Conservation (phyloP, 176 grass and related monocot species). For the Triticum turgidum region DNA sequence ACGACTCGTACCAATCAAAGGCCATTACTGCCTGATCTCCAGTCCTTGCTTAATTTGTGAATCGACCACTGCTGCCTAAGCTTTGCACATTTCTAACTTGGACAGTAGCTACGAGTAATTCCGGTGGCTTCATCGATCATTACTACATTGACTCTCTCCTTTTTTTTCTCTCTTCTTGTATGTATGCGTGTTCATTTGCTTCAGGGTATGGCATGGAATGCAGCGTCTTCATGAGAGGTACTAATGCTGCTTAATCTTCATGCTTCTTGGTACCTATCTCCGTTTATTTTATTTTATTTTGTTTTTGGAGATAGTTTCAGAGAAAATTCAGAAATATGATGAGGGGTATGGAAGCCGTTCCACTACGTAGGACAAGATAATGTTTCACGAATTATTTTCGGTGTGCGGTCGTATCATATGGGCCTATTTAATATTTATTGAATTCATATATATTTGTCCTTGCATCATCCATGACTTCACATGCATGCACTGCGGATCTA, state of each 20-base stretch:
- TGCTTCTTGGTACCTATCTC: neutral
- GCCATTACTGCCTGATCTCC: neutral
- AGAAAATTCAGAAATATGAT: neutral
- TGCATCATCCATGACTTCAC: conserved; percentile 29
- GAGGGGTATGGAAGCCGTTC: neutral
- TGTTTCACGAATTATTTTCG: neutral
- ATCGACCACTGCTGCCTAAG: neutral
- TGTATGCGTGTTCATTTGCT: neutral
- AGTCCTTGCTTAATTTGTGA: neutral
- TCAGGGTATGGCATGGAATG: conserved; percentile 96
- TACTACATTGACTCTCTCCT: neutral
- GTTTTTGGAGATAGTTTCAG: neutral
- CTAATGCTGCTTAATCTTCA: neutral
- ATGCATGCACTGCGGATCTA: neutral
- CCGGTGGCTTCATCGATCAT: neutral
- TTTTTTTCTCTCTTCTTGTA: neutral
- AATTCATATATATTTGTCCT: neutral
- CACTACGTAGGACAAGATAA: neutral
- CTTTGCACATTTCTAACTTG: neutral
- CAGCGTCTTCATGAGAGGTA: conserved; percentile 92
- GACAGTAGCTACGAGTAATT: neutral
- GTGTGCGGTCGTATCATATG: neutral
- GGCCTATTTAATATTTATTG: neutral
- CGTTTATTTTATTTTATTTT: neutral
- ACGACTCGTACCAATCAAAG: neutral